Evolutionary conservation across 2,329 filamentous ascomycete genomes (phyloP).

Genomic region (Colletotrichum australisinense): DNA sequence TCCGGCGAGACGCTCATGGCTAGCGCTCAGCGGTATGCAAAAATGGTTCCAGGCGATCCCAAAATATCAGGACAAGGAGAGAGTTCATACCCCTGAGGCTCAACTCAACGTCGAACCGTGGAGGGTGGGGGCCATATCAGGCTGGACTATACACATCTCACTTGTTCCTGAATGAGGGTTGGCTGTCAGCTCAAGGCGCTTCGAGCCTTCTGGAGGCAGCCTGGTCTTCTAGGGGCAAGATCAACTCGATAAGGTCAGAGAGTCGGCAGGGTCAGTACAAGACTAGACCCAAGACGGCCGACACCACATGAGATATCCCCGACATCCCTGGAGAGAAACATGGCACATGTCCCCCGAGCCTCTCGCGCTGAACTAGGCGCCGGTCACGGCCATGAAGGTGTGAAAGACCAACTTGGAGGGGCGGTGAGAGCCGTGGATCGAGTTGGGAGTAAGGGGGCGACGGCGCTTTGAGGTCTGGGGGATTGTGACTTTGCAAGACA

Average conservation of each 20-base stretch:
- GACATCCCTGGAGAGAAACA: neutral
- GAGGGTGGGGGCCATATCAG: slow-evolving; percentile 10
- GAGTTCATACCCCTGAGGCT: neutral
- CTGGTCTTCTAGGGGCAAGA: slow-evolving; percentile 1
- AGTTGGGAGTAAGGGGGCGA: neutral
- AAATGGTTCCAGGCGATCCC: neutral
- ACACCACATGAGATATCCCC: slow-evolving; percentile 1
- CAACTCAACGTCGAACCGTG: neutral
- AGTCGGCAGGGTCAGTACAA: neutral
- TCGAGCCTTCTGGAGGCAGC: slow-evolving; percentile 1
- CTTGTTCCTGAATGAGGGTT: slow-evolving; percentile 14
- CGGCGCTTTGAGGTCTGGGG: slow-evolving; percentile 12
- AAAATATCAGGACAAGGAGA: neutral
- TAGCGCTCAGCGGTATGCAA: slow-evolving; percentile 13
- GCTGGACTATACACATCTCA: neutral
- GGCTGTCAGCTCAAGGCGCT: slow-evolving; percentile 14
- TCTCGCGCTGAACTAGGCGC: slow-evolving; percentile 23
- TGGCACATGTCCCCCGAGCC: neutral
- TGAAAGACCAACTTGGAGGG: slow-evolving; percentile 17
- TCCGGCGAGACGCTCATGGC: slow-evolving; percentile 19
- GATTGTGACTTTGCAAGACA: slow-evolving; percentile 24
- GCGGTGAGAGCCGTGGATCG: slow-evolving; percentile 15
- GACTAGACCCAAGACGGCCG: slow-evolving; percentile 7
- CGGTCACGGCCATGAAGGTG: slow-evolving; percentile 22
- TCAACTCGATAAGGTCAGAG: slow-evolving; percentile 7